These are phyloP conservation scores for Fusarium verrucosum DNA, from an alignment of 2,329 filamentous ascomycete species.

Conservation along the genomic window DNA sequence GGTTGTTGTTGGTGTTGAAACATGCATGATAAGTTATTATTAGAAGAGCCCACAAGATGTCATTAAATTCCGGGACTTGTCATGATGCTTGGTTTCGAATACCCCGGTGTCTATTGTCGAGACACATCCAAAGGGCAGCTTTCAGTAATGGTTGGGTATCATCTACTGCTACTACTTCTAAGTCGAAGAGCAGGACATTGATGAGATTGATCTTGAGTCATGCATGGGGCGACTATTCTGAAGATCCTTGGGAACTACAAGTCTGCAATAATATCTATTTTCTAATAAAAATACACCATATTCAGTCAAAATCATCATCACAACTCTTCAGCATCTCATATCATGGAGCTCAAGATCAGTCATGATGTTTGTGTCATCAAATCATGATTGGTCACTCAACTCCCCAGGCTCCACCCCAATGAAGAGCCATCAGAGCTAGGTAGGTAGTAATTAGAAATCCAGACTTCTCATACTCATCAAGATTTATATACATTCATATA, in stretches of 20 bases:
- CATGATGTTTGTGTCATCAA: neutral
- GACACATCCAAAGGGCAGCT: no score
- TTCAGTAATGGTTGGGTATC: no score
- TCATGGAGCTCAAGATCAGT: slow-evolving; percentile 10
- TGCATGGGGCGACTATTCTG: no score
- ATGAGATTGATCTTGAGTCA: no score
- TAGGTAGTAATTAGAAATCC: slow-evolving; percentile 34
- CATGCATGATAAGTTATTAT: no score
- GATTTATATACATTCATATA: neutral
- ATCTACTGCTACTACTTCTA: no score
- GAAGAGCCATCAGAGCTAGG: slow-evolving; percentile 22
- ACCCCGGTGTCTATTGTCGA: neutral
- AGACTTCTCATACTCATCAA: slow-evolving; percentile 15
- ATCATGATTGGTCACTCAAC: slow-evolving; percentile 23
- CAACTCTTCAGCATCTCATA: neutral
- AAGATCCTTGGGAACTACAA: no score
- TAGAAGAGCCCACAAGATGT: no score
- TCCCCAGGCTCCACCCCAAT: slow-evolving; percentile 16
- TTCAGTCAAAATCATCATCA: neutral
- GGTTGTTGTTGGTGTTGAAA: neutral
- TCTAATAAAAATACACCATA: neutral
- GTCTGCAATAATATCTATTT: no score
- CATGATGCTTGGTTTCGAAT: neutral
- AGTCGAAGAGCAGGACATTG: no score
- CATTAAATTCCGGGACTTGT: no score